Percentiles rank a stretch among this genome's conserved stretches.
Evolutionary conservation across 441 rosid species (phyloP).

Genomic region (Capsella rubella): DNA sequence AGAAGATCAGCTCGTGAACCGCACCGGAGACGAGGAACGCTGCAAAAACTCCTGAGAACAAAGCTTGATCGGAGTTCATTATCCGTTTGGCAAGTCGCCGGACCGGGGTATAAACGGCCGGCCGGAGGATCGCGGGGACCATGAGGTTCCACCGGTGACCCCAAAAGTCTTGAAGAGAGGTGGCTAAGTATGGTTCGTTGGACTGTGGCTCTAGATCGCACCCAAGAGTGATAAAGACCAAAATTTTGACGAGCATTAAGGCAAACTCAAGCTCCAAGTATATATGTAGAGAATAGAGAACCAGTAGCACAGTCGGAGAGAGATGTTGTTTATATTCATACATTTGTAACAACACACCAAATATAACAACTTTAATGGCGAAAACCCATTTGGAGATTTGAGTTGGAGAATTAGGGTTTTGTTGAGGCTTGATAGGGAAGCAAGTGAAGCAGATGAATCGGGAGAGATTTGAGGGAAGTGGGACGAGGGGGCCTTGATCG

Average conservation of each 20-base stretch:
- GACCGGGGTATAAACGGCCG: conserved; percentile 59
- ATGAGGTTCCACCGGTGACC: conserved; percentile 78
- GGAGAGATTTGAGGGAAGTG: conserved; percentile 48
- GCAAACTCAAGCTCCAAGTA: conserved; percentile 50
- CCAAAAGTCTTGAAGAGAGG: conserved; percentile 92
- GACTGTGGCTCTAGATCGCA: conserved; percentile 52
- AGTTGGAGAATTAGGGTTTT: conserved; percentile 6
- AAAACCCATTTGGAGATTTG: conserved; percentile 33
- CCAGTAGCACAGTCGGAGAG: conserved; percentile 27
- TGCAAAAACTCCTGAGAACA: conserved; percentile 42
- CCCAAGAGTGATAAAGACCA: conserved; percentile 37
- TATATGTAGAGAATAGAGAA: conserved; percentile 46
- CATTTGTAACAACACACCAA: conserved; percentile 30
- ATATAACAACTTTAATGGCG: conserved; percentile 36
- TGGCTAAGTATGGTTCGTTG: conserved; percentile 71
- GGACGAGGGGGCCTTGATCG: conserved; percentile 57
- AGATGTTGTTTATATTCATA: conserved; percentile 36
- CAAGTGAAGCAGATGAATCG: conserved; percentile 66
- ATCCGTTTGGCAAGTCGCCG: conserved; percentile 18
- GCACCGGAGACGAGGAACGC: conserved; percentile 58
- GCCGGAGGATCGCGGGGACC: conserved; percentile 62
- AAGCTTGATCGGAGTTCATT: conserved; percentile 38
- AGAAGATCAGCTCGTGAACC: conserved; percentile 58
- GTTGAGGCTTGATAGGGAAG: conserved; percentile 60
- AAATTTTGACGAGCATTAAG: conserved; percentile 40